These are phyloP conservation scores for Tetrahymena elliotti DNA, from an alignment of 73 alveolate species.

Conservation along the genomic window DNA sequence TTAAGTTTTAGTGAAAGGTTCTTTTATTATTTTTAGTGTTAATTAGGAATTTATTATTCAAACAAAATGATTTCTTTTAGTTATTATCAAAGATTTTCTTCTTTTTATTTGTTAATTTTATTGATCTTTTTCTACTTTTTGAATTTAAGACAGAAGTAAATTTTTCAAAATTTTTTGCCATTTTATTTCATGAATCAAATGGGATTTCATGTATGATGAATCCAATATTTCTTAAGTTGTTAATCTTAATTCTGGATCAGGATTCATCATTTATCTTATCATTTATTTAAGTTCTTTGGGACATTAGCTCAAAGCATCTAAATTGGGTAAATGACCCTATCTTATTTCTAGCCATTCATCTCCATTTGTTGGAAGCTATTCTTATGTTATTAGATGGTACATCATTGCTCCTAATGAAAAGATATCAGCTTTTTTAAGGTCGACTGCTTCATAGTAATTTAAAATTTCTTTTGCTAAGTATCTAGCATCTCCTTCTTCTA, in stretches of 20 bases:
- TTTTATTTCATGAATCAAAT: background rate
- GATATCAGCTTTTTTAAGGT: conserved; percentile 43
- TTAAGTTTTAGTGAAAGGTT: background rate
- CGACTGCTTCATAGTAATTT: conserved; percentile 19
- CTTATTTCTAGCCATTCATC: conserved; percentile 34
- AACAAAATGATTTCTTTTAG: background rate
- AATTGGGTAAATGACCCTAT: background rate
- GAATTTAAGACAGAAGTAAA: background rate
- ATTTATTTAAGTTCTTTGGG: background rate
- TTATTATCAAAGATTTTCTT: background rate
- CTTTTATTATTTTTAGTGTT: no score
- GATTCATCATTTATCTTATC: background rate
- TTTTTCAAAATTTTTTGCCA: background rate
- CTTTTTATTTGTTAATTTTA: background rate
- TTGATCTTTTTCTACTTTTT: background rate
- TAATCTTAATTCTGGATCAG: background rate
- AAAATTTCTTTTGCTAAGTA: conserved; percentile 69
- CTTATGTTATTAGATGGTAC: conserved; percentile 33
- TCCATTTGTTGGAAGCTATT: conserved; percentile 30
- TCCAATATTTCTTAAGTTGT: background rate
- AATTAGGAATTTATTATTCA: background rate
- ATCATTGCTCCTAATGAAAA: conserved; percentile 46
- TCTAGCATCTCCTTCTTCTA: conserved; percentile 78
- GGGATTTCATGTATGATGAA: background rate
- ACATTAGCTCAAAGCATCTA: background rate